Percentiles rank a stretch among this genome's conserved stretches.
Evolutionary conservation across 1,284 basidiomycete genomes (phyloP).

Genomic region (Ustilago xerochloae): DNA sequence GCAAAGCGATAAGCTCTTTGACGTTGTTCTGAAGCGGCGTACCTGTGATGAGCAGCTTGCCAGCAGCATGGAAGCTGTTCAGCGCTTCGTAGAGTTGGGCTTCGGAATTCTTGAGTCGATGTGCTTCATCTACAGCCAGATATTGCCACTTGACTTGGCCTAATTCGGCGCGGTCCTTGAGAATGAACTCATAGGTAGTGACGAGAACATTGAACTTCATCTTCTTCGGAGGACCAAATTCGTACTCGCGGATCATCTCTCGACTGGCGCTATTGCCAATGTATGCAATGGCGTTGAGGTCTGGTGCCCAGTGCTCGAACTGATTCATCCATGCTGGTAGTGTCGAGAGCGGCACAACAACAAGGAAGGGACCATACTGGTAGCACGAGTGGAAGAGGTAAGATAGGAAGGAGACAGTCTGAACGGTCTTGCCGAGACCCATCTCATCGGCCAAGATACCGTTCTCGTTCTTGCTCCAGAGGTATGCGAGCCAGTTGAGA

Average conservation of each 20-base stretch:
- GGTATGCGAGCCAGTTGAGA: constrained; percentile 96
- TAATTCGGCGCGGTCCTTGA: constrained; percentile 92
- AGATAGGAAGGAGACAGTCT: constrained; percentile 95
- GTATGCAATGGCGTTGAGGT: constrained; percentile 85
- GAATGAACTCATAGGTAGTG: constrained; percentile 99
- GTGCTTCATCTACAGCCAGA: constrained; percentile 99
- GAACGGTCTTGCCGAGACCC: constrained; percentile 96
- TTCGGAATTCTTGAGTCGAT: constrained; percentile 97
- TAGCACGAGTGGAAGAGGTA: constrained; percentile 94
- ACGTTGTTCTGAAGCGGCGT: constrained; percentile 99
- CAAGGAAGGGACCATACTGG: constrained; percentile 93
- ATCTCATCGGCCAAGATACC: constrained; percentile 99
- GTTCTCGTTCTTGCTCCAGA: constrained; percentile 94
- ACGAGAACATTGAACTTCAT: constrained; percentile 93
- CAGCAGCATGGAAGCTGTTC: constrained; percentile 85
- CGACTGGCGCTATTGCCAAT: constrained; percentile 91
- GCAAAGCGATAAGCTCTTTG: constrained; percentile 93
- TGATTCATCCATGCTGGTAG: constrained; percentile 99
- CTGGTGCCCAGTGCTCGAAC: constrained; percentile 96
- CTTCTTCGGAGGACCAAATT: constrained; percentile 82
- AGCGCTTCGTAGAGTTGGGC: constrained; percentile 96
- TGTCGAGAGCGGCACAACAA: constrained; percentile 97
- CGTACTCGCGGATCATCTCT: constrained; percentile 82
- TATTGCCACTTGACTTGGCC: constrained; percentile 96
- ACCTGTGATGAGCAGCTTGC: constrained; percentile 95